Evolutionary conservation across 2,329 filamentous ascomycete genomes (phyloP).

Genomic region (Cyclaneusma minus): DNA sequence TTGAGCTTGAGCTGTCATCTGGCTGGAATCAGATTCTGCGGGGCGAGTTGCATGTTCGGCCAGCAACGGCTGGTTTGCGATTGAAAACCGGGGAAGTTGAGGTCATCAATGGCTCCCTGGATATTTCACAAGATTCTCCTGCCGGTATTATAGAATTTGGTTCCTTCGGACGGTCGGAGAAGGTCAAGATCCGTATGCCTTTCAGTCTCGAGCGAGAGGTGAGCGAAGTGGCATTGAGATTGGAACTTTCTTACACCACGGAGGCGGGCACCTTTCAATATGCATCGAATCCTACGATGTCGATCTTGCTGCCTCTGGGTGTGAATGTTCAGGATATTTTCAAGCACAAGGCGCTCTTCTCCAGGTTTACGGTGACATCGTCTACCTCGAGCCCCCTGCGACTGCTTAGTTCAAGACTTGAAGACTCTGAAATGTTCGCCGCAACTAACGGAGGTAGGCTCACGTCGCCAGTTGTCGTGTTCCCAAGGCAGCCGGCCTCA

Average conservation of each 20-base stretch:
- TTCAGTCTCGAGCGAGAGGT: constrained; percentile 74
- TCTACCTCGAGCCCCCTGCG: constrained; percentile 60
- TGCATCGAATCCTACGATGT: constrained; percentile 44
- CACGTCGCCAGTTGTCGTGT: constrained; percentile 44
- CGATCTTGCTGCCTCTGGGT: constrained; percentile 66
- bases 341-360: constrained; percentile 68
- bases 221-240: constrained; percentile 51
- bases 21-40: constrained; percentile 56
- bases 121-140: constrained; percentile 33
- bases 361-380: constrained; percentile 80
- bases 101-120: constrained; percentile 25
- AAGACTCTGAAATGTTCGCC: constrained; percentile 53
- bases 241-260: constrained; percentile 65
- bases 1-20: constrained; percentile 58
- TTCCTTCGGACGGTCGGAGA: constrained; percentile 26
- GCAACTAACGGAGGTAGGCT: constrained; percentile 42
- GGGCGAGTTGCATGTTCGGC: constrained; percentile 45
- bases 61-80: constrained; percentile 49
- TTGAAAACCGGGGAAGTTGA: constrained; percentile 45
- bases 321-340: constrained; percentile 97
- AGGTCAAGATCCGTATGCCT: constrained; percentile 50
- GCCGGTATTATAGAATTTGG: constrained; percentile 36
- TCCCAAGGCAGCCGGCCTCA: constrained; percentile 67
- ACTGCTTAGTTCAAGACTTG: constrained; percentile 54
- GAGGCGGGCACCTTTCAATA: constrained; percentile 49